phyloP scores from a whole-genome alignment of 495 filamentous ascomycete species.

The Tuber calosporum region DNA sequence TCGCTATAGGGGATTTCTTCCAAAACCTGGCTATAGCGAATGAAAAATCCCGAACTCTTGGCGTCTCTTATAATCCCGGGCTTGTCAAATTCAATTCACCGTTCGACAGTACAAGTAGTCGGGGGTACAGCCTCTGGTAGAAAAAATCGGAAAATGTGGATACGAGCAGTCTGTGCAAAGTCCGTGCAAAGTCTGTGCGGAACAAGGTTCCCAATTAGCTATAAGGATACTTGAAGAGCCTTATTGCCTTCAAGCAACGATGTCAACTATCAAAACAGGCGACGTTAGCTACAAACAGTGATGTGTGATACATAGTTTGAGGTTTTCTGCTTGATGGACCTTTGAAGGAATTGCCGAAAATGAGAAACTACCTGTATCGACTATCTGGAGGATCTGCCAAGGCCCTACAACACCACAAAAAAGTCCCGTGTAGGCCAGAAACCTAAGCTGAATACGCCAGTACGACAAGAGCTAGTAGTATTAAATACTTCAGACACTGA shows the following conservation, averaged over 20 bases:
- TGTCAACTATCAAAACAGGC: not conserved
- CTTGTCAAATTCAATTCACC: no score
- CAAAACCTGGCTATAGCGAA: no score
- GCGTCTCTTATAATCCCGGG: no score
- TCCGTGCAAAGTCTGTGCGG: not conserved
- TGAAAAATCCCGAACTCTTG: no score
- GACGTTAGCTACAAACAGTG: conserved; percentile 6
- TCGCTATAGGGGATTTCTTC: no score
- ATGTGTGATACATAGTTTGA: not conserved
- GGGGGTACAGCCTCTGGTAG: no score
- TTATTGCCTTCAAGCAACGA: not conserved
- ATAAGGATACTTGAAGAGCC: not conserved
- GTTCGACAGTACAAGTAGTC: no score
- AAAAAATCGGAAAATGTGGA: no score
- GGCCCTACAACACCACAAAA: not conserved
- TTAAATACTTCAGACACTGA: conserved; percentile 9
- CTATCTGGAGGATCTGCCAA: conserved; percentile 5
- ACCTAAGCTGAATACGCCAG: not conserved
- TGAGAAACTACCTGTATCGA: not conserved
- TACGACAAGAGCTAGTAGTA: not conserved
- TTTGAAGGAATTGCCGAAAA: not conserved
- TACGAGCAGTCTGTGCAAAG: not conserved
- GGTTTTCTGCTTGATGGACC: conserved; percentile 6
- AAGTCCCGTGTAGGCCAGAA: not conserved
- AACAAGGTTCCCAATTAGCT: not conserved